Conservation (phyloP, 108 stramenopile genomes). For the Nitzschia putrida region DNA sequence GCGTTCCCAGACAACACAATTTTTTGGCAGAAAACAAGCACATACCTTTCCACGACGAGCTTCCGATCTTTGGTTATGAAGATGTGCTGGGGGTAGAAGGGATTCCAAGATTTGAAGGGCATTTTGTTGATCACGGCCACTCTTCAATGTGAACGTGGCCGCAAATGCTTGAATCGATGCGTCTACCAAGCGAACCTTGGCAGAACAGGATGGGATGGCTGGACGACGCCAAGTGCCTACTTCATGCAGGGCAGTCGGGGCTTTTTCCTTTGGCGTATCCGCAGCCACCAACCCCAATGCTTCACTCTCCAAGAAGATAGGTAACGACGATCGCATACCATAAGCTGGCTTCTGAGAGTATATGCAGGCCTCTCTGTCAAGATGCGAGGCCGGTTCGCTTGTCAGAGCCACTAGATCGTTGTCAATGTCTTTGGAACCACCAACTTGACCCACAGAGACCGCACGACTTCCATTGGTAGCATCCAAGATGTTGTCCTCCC, state of each 20-base stretch:
- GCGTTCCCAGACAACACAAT: no score
- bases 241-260: slow-evolving; percentile 78
- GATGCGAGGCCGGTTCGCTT: slow-evolving; percentile 53
- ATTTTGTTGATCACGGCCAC: slow-evolving; percentile 71
- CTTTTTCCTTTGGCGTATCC: slow-evolving; percentile 36
- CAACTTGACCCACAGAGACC: slow-evolving; percentile 55
- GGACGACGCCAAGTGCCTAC: slow-evolving; percentile 84
- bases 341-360: slow-evolving; percentile 30
- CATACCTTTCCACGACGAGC: slow-evolving; percentile 30
- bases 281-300: slow-evolving; percentile 57
- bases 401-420: slow-evolving; percentile 54
- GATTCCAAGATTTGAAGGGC: slow-evolving; percentile 70
- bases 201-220: slow-evolving; percentile 62
- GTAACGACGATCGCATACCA: neutral
- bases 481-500: slow-evolving; percentile 71
- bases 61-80: slow-evolving; percentile 15
- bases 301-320: slow-evolving; percentile 41
- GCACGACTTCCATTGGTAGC: slow-evolving; percentile 63
- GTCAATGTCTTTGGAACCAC: slow-evolving; percentile 61
- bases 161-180: slow-evolving; percentile 82
- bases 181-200: slow-evolving; percentile 79
- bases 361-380: slow-evolving; percentile 76
- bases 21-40: neutral
- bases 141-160: slow-evolving; percentile 82
- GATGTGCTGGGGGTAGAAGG: slow-evolving; percentile 35